phyloP scores from a whole-genome alignment of 352 stramenopile species.

The Phytophthora sansomeana region DNA sequence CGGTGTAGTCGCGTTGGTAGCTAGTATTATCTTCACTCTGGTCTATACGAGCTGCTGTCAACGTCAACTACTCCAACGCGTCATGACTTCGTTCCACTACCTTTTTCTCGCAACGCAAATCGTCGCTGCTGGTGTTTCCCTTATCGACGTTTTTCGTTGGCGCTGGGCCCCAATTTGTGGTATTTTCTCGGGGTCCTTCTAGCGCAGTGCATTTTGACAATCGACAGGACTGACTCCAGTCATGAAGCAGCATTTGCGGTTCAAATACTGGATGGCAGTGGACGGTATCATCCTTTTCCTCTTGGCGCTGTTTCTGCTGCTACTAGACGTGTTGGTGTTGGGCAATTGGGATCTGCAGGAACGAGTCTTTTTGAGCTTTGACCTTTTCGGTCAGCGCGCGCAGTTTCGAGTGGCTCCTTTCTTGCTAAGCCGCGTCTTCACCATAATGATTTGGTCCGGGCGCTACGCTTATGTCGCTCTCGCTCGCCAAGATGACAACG shows the following conservation, averaged over 20 bases:
- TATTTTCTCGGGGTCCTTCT: neutral
- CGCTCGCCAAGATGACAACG: constrained; percentile 22
- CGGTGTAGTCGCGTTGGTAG: neutral
- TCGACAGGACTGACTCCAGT: constrained; percentile 16
- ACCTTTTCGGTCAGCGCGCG: neutral
- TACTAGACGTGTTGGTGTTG: constrained; percentile 7
- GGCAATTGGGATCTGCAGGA: constrained; percentile 15
- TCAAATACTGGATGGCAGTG: constrained; percentile 8
- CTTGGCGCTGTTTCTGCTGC: neutral
- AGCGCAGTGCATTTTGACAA: neutral
- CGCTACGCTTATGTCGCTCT: constrained; percentile 15
- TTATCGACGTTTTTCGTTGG: constrained; percentile 8
- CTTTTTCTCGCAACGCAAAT: constrained; percentile 6
- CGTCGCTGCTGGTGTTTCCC: neutral
- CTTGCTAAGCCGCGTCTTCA: constrained; percentile 15
- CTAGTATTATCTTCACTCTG: neutral
- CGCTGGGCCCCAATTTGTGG: constrained; percentile 11
- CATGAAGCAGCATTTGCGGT: constrained; percentile 10
- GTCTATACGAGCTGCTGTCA: constrained; percentile 16
- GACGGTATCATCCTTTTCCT: constrained; percentile 4
- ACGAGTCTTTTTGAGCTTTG: constrained; percentile 6
- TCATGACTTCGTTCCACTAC: constrained; percentile 20
- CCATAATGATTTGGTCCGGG: constrained; percentile 21
- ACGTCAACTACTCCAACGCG: constrained; percentile 9
- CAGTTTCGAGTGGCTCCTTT: constrained; percentile 12